These are phyloP conservation scores for Mentha longifolia DNA, from an alignment of 257 asterid genomes.

Conservation along the genomic window DNA sequence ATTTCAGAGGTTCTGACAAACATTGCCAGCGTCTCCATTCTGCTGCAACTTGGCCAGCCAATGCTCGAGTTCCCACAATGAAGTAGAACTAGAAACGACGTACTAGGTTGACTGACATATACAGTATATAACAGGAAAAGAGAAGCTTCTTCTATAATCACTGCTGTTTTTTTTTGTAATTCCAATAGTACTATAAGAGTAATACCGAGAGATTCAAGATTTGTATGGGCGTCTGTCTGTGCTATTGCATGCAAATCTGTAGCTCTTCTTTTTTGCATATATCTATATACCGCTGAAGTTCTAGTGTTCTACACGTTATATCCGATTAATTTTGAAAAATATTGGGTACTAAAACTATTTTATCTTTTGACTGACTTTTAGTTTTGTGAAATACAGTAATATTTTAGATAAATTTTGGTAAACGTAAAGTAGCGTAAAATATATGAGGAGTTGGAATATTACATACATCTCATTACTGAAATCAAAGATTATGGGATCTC, in stretches of 20 bases:
- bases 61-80: slow-evolving; percentile 49
- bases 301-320: no score
- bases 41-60: slow-evolving; percentile 65
- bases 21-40: slow-evolving; percentile 59
- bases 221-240: not conserved
- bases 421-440: not conserved
- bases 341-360: not conserved
- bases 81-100: slow-evolving; percentile 17
- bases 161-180: slow-evolving; percentile 26
- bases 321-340: no score
- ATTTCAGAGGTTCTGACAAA: slow-evolving; percentile 55
- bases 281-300: not conserved
- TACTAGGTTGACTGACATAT: not conserved
- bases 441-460: not conserved
- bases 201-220: not conserved
- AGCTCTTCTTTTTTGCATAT: not conserved
- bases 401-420: no score
- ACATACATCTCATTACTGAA: not conserved
- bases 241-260: not conserved
- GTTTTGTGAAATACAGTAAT: no score
- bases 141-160: slow-evolving; percentile 6
- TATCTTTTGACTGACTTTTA: no score
- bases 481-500: slow-evolving; percentile 1
- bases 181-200: no score
- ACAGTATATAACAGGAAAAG: not conserved